These are phyloP conservation scores for Endotrypanum monterogeii DNA, from an alignment of 208 protist genomes.

Conservation along the genomic window DNA sequence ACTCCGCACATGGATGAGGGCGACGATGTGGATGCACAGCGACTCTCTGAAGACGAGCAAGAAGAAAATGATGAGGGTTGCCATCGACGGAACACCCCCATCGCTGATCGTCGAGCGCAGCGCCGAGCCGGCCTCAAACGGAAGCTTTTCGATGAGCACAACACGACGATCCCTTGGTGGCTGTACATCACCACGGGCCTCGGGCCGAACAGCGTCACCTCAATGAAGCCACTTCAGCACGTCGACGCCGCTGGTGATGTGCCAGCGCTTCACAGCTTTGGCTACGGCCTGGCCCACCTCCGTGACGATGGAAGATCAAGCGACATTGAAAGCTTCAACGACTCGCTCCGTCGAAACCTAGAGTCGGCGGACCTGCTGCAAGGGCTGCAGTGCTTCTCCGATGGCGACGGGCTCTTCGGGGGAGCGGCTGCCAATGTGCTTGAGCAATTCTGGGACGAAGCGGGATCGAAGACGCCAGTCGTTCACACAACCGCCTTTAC, in stretches of 20 bases:
- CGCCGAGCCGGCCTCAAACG: constrained; percentile 10
- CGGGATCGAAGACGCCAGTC: constrained; percentile 56
- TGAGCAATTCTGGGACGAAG: constrained; percentile 70
- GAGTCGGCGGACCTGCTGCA: constrained; percentile 72
- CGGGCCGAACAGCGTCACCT: constrained; percentile 39
- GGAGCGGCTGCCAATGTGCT: constrained; percentile 71
- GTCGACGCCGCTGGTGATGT: constrained; percentile 47
- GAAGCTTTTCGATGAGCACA: constrained; percentile 48
- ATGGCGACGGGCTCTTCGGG: constrained; percentile 77
- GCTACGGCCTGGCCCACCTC: constrained; percentile 60
- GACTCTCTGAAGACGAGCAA: neutral
- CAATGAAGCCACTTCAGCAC: constrained; percentile 57
- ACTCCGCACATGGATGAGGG: neutral
- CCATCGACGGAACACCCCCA: neutral
- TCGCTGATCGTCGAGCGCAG: neutral
- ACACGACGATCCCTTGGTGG: constrained; percentile 76
- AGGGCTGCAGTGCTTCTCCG: constrained; percentile 76
- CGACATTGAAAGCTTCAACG: constrained; percentile 35
- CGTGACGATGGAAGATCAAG: constrained; percentile 17
- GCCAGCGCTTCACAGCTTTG: constrained; percentile 71
- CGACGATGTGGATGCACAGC: neutral
- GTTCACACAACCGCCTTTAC: constrained; percentile 52
- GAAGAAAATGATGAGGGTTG: neutral
- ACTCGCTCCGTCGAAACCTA: constrained; percentile 58
- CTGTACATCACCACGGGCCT: constrained; percentile 83